Conservation (phyloP, 2,329 filamentous ascomycete genomes). For the Penicillium sp. region DNA sequence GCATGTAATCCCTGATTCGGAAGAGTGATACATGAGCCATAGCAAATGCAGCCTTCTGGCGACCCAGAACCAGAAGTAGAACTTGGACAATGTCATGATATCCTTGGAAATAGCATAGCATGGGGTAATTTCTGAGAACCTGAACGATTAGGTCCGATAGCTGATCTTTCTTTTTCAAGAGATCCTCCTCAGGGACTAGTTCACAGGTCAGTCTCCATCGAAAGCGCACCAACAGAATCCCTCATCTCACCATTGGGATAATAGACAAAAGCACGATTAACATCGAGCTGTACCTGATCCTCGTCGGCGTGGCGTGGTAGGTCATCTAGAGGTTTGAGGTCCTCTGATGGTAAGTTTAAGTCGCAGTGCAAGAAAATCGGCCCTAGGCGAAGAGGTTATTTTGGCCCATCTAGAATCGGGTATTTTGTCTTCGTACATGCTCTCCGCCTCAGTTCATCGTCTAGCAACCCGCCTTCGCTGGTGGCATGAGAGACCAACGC, state of each 20-base stretch:
- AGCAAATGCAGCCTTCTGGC: constrained; percentile 60
- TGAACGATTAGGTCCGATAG: constrained; percentile 78
- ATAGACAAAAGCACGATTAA: constrained; percentile 95
- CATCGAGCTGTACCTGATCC: constrained; percentile 86
- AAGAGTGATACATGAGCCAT: constrained; percentile 83
- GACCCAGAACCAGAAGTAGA: constrained; percentile 78
- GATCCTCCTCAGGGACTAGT: constrained; percentile 69
- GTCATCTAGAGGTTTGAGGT: constrained; percentile 55
- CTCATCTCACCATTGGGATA: constrained; percentile 73
- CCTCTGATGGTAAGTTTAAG: constrained; percentile 11
- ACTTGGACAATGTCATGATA: constrained; percentile 99
- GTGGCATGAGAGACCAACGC: constrained; percentile 61
- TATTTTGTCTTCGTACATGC: constrained; percentile 67
- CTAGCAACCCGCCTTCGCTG: constrained; percentile 67
- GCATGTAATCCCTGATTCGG: constrained; percentile 96
- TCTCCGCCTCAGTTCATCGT: constrained; percentile 66
- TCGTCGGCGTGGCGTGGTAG: constrained; percentile 82
- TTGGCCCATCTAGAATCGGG: background rate
- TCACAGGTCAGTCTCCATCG: constrained; percentile 21
- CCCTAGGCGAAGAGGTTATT: constrained; percentile 40
- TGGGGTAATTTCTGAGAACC: constrained; percentile 77
- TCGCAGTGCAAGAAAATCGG: constrained; percentile 52
- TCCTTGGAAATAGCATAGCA: constrained; percentile 94
- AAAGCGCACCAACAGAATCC: constrained; percentile 1
- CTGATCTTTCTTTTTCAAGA: constrained; percentile 71